Percentiles rank a stretch among this genome's conserved stretches.
Evolutionary conservation across 257 asterid species (phyloP).

Genomic region (Osmanthus fragrans): DNA sequence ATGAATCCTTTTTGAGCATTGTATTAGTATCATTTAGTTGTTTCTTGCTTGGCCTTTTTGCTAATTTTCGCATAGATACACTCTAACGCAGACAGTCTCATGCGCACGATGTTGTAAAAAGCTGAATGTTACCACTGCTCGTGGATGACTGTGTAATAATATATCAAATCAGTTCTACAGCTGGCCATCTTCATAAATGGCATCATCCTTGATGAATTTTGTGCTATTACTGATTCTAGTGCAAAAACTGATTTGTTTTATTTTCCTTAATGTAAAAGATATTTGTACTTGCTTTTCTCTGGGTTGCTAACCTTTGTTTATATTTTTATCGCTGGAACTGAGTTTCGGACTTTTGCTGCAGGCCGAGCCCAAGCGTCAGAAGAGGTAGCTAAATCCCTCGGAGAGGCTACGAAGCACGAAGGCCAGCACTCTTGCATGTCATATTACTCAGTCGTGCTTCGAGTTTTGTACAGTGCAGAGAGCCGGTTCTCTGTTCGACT

Average conservation of each 20-base stretch:
- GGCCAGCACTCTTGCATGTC: constrained; percentile 10
- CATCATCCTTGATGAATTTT: neutral
- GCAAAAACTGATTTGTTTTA: neutral
- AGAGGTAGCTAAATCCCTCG: constrained; percentile 30
- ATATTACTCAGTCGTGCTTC: constrained; percentile 14
- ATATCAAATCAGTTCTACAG: too few relatives aligned
- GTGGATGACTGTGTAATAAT: too few relatives aligned
- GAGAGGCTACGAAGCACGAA: neutral
- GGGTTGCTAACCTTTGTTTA: neutral
- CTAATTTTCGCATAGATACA: neutral
- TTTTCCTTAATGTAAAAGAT: neutral
- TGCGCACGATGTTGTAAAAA: neutral
- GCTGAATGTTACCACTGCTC: neutral
- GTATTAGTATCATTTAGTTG: neutral
- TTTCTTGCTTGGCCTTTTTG: neutral
- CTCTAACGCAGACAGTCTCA: neutral
- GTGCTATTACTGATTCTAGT: neutral
- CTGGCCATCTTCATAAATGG: neutral
- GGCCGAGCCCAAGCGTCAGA: constrained; percentile 55
- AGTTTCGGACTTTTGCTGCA: constrained; percentile 18
- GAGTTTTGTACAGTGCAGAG: constrained; percentile 31
- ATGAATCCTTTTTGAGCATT: neutral
- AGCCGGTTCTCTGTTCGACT: constrained; percentile 27
- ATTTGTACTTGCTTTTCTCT: neutral
- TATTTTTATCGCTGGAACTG: neutral